Conservation (phyloP, 495 filamentous ascomycete genomes). For the Penicillium angulare region DNA sequence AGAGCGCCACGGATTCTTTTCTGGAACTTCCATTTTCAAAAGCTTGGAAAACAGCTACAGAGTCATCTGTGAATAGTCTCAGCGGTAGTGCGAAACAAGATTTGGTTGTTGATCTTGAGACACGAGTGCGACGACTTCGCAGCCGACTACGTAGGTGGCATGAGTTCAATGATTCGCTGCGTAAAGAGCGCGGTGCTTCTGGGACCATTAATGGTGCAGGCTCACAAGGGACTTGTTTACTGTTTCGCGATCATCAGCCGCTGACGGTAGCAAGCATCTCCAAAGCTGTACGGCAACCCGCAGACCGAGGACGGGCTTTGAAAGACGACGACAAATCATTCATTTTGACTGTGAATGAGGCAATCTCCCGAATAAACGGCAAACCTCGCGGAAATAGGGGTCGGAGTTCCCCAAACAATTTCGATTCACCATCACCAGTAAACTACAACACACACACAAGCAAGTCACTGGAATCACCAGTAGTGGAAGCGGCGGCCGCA, state of each 20-base stretch:
- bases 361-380: constrained; percentile 53
- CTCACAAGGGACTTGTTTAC: constrained; percentile 20
- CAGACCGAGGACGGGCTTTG: constrained; percentile 32
- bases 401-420: neutral
- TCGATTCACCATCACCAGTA: neutral
- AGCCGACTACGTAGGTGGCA: constrained; percentile 69
- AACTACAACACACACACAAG: neutral
- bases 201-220: neutral
- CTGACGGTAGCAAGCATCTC: constrained; percentile 44
- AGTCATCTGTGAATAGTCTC: constrained; percentile 52
- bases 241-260: constrained; percentile 38
- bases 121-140: constrained; percentile 58
- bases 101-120: constrained; percentile 59
- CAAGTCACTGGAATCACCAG: neutral
- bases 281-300: constrained; percentile 38
- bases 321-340: constrained; percentile 50
- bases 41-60: constrained; percentile 61
- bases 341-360: constrained; percentile 55
- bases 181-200: constrained; percentile 20
- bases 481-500: neutral
- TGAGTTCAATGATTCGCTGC: constrained; percentile 53
- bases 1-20: constrained; percentile 58
- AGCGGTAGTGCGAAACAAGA: constrained; percentile 35
- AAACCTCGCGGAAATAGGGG: constrained; percentile 29
- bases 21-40: constrained; percentile 62